Evolutionary conservation across 1,139 yeast species (phyloP), one percentile per base, ranked within the genome.

Genomic region (Lodderomyces margitis): DNA sequence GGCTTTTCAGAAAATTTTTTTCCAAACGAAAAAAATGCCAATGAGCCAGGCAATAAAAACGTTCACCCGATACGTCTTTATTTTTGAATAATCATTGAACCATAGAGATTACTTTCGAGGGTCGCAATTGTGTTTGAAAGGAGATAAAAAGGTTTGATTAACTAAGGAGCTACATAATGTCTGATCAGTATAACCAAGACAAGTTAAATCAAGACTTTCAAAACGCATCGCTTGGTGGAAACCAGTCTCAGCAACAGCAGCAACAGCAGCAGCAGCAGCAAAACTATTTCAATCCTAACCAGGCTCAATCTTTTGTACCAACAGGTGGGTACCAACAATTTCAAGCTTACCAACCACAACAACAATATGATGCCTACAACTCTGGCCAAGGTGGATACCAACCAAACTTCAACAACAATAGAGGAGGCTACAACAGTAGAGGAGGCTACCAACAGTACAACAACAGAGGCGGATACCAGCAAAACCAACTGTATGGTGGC

Each of bases 191-290:
- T 58, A 71, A 65, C 53, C 70, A 71, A 48, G 81, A 81, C 52
- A 70, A 80, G 46, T 65, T 81, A 68, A 64, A 78, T 41, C 71
- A 78, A 50, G 79, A 78, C 56, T 64, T 82, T 55, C 77, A 75
- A 49, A 74, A 78, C 52, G 61, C 77, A 49, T 66, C 73, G 37
- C 49, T 72, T 46, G 63, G 58, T 30, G 59, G 54, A 36, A 51
- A 47, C 28, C 52, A 46, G 34, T 48, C 49, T 25, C 56, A 49
- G 37, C 46, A 46, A 27, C 49, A 46, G 24, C 56, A 36, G 40
- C 54, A 50, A 41, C 53, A 21, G 21, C 37, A 24, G 21, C 21
- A 24, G n/a, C 43, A 40, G 21, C 37, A 23, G 21, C 34, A 40
- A 43, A 55, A 54, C 34, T 60, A 58, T 33, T 70, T 55, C 56